Conservation (phyloP, 2,329 filamentous ascomycete species). For the Pestalotiopsis fici region DNA sequence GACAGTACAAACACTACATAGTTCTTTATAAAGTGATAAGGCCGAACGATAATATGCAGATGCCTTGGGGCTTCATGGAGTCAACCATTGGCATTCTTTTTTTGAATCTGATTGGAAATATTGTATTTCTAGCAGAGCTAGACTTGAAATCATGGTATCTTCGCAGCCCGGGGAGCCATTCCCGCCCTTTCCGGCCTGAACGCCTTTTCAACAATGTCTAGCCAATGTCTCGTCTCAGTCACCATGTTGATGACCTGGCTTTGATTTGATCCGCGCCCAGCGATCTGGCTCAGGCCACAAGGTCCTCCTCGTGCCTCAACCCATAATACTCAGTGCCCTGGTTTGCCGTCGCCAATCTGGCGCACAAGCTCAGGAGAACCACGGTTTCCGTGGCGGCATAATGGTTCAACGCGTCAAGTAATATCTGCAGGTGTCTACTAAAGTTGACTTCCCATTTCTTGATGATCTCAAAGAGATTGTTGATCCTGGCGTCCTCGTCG, state of each 20-base stretch:
- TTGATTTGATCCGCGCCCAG: too few species aligned
- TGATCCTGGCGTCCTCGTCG: constrained; percentile 54
- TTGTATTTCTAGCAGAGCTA: neutral
- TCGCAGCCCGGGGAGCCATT: neutral
- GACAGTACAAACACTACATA: too few species aligned
- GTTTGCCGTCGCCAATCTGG: constrained; percentile 77
- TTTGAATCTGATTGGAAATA: too few species aligned
- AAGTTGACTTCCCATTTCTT: constrained; percentile 94
- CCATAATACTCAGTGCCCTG: constrained; percentile 71
- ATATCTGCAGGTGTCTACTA: constrained; percentile 84
- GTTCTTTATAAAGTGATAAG: too few species aligned
- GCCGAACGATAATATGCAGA: too few species aligned
- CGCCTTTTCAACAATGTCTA: constrained; percentile 6
- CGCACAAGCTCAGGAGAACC: constrained; percentile 85
- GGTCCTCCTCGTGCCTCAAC: constrained; percentile 59
- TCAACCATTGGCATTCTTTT: too few species aligned
- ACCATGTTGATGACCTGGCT: too few species aligned
- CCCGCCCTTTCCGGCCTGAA: constrained; percentile 1
- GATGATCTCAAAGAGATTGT: constrained; percentile 83
- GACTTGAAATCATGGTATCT: constrained; percentile 5
- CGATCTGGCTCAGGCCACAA: constrained; percentile 16
- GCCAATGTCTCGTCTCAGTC: neutral
- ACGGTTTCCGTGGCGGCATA: constrained; percentile 97
- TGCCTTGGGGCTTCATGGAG: too few species aligned
- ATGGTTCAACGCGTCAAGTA: constrained; percentile 94